Evolutionary conservation across 2,329 filamentous ascomycete species (phyloP), one percentile per base, ranked within the genome.

Genomic region (Diatrype stigma): DNA sequence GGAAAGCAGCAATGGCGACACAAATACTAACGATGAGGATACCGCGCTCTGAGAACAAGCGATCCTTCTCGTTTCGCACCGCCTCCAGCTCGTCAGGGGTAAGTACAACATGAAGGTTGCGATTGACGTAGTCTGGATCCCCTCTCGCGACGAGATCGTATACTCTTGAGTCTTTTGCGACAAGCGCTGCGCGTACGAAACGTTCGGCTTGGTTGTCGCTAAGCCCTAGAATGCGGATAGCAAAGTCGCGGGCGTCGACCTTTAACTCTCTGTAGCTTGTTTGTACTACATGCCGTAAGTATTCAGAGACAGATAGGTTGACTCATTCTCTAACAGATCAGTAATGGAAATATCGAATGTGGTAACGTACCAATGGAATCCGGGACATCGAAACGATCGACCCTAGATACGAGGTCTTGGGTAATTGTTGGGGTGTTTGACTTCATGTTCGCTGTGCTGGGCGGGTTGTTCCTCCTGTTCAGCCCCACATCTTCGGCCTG

Each of bases 1-100:
- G 56, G 32, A 72, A 64, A 0, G 70, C 70, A 1, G 70, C 70
- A 7, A 72, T 56, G 8, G 69, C 70, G 17, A 73, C 70, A 2
- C 69, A 72, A 22, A 66, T 44, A 40, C 70, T 67, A 46, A 72
- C 67, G 12, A 65, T 60, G 16, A 60, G 50, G 63, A 71, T 72
- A 5, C 68, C 67, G 35, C 54, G 60, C 42, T 72, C 68, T 16
- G 66, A 67, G 40, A 70, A 69, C 0, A 67, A 56, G 1, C 63
- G 58, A 46, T 72, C 67, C 19, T 63, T 63, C 50, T 72, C 70
- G 2, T 61, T 54, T 8, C 60, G 51, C 19, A 72, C 61, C 1
- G 67, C 68, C 2, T 37, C 6, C 46, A 68, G 70, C 54, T 73
- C 70, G 6, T 67, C 60, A 0, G 50, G 23, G 0, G 61, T 63